Conservation (phyloP, 2,329 filamentous ascomycete species). For the Epichloe glyceriae region DNA sequence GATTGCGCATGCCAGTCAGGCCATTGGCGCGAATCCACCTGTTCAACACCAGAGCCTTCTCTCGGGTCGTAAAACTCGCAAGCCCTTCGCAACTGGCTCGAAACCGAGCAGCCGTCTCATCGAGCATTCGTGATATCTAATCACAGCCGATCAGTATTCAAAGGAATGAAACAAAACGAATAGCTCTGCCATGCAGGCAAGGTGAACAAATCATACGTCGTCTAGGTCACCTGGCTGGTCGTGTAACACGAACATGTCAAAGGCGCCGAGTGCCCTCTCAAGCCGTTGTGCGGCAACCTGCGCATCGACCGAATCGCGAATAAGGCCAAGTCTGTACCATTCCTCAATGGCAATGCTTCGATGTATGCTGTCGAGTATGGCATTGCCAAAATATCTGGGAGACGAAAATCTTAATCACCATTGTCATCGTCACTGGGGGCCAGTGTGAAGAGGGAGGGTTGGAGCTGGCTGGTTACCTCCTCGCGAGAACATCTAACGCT, state of each 20-base stretch:
- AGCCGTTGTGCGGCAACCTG: conserved; percentile 35
- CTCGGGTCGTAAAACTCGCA: conserved; percentile 43
- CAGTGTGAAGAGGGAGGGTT: not conserved
- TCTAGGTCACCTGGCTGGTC: conserved; percentile 61
- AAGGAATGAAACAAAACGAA: not conserved
- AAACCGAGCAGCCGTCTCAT: conserved; percentile 48
- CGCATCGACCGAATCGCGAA: conserved; percentile 8
- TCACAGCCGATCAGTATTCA: conserved; percentile 3
- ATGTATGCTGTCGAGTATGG: conserved; percentile 67
- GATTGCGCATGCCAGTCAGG: conserved; percentile 57
- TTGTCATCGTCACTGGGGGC: not conserved
- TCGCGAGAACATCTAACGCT: conserved; percentile 62
- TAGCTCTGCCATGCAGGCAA: not conserved
- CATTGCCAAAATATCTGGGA: conserved; percentile 58
- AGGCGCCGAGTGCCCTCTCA: conserved; percentile 65
- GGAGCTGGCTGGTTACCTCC: conserved; percentile 33
- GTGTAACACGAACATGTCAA: conserved; percentile 79
- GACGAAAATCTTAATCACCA: conserved; percentile 5
- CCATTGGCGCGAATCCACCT: conserved; percentile 55
- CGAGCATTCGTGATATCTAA: conserved; percentile 51
- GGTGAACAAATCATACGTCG: conserved; percentile 37
- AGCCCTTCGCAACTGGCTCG: conserved; percentile 38
- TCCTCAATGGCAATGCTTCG: conserved; percentile 64
- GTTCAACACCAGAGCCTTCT: conserved; percentile 55
- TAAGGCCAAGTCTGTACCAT: conserved; percentile 42